These are phyloP conservation scores for Meyerozyma sp. DNA, from an alignment of 1,139 yeast species.

Conservation along the genomic window DNA sequence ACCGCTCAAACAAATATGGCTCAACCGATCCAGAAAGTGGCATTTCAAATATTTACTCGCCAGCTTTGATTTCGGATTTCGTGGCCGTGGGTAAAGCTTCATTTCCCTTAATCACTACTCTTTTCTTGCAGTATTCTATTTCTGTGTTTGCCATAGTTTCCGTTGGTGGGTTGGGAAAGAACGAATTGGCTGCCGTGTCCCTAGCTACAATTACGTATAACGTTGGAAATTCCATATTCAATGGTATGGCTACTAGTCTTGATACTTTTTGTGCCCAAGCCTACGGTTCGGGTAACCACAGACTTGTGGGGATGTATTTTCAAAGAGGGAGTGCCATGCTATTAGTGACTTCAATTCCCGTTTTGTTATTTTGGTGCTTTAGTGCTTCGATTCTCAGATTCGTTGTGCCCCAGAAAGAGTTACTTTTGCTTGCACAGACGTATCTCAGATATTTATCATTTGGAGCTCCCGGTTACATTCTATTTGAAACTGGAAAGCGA, in stretches of 20 bases:
- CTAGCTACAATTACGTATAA: constrained; percentile 32
- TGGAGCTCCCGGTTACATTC: constrained; percentile 34
- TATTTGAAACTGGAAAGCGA: constrained; percentile 38
- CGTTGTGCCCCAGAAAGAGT: constrained; percentile 26
- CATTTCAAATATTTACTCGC: neutral
- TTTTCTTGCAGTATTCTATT: constrained; percentile 27
- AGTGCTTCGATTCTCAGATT: constrained; percentile 18
- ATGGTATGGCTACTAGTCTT: constrained; percentile 39
- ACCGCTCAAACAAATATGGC: neutral
- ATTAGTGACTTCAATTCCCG: constrained; percentile 10
- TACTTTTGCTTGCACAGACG: constrained; percentile 26
- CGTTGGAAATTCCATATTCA: constrained; percentile 30
- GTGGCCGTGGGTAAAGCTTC: constrained; percentile 13
- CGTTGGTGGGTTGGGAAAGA: constrained; percentile 27
- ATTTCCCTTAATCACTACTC: constrained; percentile 30
- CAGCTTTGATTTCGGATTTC: neutral
- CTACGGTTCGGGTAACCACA: constrained; percentile 28
- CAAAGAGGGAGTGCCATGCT: constrained; percentile 24
- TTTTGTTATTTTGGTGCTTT: constrained; percentile 19
- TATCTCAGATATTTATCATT: constrained; percentile 23
- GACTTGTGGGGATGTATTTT: constrained; percentile 30
- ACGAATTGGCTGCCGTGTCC: constrained; percentile 33
- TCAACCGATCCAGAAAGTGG: neutral
- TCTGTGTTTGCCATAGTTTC: constrained; percentile 30
- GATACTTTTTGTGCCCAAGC: constrained; percentile 40